Evolutionary conservation across 768 basidiomycete genomes (phyloP).

Genomic region (Lepiota venenata): DNA sequence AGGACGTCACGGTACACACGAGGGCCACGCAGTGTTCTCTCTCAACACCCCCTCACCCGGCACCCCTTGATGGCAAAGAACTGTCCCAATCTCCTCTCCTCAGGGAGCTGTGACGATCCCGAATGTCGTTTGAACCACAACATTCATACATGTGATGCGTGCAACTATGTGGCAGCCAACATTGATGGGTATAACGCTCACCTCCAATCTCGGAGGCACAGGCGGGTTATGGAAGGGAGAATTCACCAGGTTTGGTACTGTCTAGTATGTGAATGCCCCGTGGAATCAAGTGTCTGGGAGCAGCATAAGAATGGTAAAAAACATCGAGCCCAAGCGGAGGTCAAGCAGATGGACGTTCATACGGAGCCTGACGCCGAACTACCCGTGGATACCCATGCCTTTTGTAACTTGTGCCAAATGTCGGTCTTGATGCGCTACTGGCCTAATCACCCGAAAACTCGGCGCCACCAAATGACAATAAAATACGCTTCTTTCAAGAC

Average conservation of each 20-base stretch:
- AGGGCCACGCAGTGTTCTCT: not conserved
- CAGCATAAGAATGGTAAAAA: conserved; percentile 1
- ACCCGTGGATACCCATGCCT: conserved; percentile 13
- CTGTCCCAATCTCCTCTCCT: conserved; percentile 34
- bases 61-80: conserved; percentile 14
- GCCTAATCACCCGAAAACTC: conserved; percentile 27
- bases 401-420: conserved; percentile 27
- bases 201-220: conserved; percentile 12
- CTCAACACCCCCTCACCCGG: not conserved
- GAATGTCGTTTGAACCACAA: conserved; percentile 33
- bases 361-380: conserved; percentile 19
- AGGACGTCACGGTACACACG: not conserved
- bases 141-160: conserved; percentile 36
- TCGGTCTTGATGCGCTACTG: conserved; percentile 23
- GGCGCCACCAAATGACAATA: conserved; percentile 34
- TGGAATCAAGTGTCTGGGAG: not conserved
- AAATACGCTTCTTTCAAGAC: conserved; percentile 35
- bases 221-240: conserved; percentile 12
- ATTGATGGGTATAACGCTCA: conserved; percentile 24
- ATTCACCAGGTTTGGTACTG: conserved; percentile 25
- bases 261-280: conserved; percentile 5
- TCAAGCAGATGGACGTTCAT: not conserved
- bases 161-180: conserved; percentile 29
- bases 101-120: conserved; percentile 30
- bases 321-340: conserved; percentile 3